phyloP scores from a whole-genome alignment of 495 filamentous ascomycete genomes.

The Friedmanniomyces endolithicus region DNA sequence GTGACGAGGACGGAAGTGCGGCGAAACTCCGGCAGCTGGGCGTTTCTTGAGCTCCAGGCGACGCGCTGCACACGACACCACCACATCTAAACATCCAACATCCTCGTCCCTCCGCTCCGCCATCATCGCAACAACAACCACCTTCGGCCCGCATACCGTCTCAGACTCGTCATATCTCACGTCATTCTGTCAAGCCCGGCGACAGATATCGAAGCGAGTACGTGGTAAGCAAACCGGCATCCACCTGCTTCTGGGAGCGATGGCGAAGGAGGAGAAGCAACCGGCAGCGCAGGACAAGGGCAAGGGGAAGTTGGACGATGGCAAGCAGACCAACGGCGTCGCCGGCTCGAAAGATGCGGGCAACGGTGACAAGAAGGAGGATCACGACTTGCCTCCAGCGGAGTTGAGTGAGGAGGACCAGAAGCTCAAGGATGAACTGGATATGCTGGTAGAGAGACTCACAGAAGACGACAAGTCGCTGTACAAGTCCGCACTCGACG shows the following conservation, averaged over 20 bases:
- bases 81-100: slow-evolving; percentile 21
- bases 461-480: slow-evolving; percentile 79
- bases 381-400: slow-evolving; percentile 48
- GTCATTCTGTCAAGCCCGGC: not conserved
- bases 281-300: slow-evolving; percentile 80
- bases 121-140: not conserved
- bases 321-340: slow-evolving; percentile 17
- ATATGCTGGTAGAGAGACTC: slow-evolving; percentile 93
- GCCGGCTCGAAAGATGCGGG: slow-evolving; percentile 9
- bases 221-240: not conserved
- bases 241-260: slow-evolving; percentile 30
- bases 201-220: not conserved
- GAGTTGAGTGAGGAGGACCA: slow-evolving; percentile 97
- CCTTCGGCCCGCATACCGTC: no score
- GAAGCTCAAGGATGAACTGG: slow-evolving; percentile 92
- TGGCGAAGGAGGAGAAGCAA: slow-evolving; percentile 82
- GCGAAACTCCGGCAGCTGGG: no score
- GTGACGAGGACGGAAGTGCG: not conserved
- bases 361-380: slow-evolving; percentile 47
- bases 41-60: slow-evolving; percentile 2
- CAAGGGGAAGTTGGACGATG: slow-evolving; percentile 65
- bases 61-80: slow-evolving; percentile 4
- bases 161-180: no score
- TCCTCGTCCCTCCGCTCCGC: slow-evolving; percentile 25
- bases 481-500: slow-evolving; percentile 82